Evolutionary conservation across 2,329 filamentous ascomycete genomes (phyloP).

Genomic region (Pseudogymnoascus sp.): DNA sequence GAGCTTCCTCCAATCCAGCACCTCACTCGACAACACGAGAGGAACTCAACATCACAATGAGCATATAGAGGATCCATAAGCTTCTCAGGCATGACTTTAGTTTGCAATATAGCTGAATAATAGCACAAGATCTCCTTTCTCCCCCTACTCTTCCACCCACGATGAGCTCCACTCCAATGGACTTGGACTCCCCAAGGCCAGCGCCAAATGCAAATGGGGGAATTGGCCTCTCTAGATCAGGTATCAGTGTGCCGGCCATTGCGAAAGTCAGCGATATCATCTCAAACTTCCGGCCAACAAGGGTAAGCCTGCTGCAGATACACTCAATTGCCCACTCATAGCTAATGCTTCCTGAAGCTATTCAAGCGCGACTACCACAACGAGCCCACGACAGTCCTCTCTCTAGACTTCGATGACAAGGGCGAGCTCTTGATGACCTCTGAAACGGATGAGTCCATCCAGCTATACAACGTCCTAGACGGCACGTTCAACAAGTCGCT

Average conservation of each 20-base stretch:
- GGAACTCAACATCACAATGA: background rate
- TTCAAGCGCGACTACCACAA: conserved; percentile 33
- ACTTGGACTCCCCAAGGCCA: conserved; percentile 23
- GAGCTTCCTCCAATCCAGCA: background rate
- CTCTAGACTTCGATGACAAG: conserved; percentile 91
- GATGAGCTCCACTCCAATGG: conserved; percentile 25
- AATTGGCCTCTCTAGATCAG: conserved; percentile 17
- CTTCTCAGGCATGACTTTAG: background rate
- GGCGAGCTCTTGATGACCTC: conserved; percentile 88
- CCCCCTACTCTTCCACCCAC: background rate
- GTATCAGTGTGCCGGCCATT: conserved; percentile 27
- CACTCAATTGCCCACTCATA: conserved; percentile 12
- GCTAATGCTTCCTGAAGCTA: conserved; percentile 34
- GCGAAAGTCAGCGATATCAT: conserved; percentile 73
- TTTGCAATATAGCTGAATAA: background rate
- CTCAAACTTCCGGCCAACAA: conserved; percentile 67
- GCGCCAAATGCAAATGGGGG: conserved; percentile 11
- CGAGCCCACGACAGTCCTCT: conserved; percentile 60
- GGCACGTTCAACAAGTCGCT: conserved; percentile 83
- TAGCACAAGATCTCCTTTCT: background rate
- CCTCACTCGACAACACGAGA: background rate
- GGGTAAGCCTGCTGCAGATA: conserved; percentile 42
- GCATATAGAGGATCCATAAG: background rate
- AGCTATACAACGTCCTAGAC: conserved; percentile 89
- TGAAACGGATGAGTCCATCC: conserved; percentile 88